Evolutionary conservation across 192 early-diverging fungal species (phyloP), one percentile per base, ranked within the genome.

Genomic region (Backusella luteola): DNA sequence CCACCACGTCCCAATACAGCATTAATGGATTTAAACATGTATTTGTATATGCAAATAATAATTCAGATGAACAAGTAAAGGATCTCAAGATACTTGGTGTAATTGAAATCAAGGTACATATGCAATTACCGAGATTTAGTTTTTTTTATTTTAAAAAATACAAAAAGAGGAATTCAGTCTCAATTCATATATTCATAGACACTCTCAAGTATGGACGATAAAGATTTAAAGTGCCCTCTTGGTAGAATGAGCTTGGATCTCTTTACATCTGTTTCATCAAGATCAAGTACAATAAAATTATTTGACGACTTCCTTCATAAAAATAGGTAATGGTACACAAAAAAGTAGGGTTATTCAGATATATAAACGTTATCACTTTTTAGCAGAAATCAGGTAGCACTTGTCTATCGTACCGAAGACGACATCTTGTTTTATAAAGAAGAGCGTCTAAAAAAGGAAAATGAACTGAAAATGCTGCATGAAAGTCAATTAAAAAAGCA

Each of bases 251-350:
- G 42, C 7, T 44, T 71, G 17, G 44, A 49, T 26, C 19, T 26
- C 9, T 71, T 26, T 71, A 32, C 29, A 39, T 32, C 39, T 17
- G 70, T 41, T 49, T 71, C 70, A 44, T 71, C 70, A 71, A 71
- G 70, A 32, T 23, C 26, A 41, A 41, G 12, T 26, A 29, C 26
- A 1, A 46, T 44, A 32, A 26, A 49, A 15, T 44, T 71, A 17
- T 42, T 71, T 29, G 44, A 49, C 15, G 29, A 41, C 1, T 44
- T 71, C 4, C 29, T 71, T 49, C 41, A 34, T 17, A 71, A 23
- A 34, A 19, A 44, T 42, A 44, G 29, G 70, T 71, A 42, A 5
- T 38, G n/a, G 0, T 6, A 21, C 11, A 9, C 17, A 34, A 67
- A 67, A 21, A 69, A 69, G 2, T 29, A 0, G 19, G 41, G 34